Percentiles rank a stretch among this genome's conserved stretches.
phyloP scores from a whole-genome alignment of 1,284 basidiomycete genomes.

The Ceratobasidium sp. region DNA sequence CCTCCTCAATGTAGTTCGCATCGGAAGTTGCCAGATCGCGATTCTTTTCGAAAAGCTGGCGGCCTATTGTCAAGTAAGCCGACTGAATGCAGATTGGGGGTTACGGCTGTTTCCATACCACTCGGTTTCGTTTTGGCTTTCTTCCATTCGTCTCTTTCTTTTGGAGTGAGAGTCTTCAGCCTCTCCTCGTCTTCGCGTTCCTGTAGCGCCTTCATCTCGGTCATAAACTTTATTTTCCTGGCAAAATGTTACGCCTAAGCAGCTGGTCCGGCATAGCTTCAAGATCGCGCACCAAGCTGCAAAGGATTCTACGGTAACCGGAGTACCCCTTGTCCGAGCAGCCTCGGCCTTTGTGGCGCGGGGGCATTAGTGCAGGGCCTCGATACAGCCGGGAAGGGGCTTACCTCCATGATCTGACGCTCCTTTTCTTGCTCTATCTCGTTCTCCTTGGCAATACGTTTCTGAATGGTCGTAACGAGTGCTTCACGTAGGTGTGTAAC shows the following conservation, averaged over 20 bases:
- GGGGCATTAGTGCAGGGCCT: not conserved
- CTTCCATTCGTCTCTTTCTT: conserved; percentile 91
- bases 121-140: conserved; percentile 70
- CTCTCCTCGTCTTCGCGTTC: conserved; percentile 83
- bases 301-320: conserved; percentile 87
- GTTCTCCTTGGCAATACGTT: conserved; percentile 66
- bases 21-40: conserved; percentile 74
- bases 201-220: conserved; percentile 69
- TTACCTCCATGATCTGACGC: conserved; percentile 78
- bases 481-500: conserved; percentile 88
- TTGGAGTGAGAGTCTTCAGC: conserved; percentile 76
- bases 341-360: conserved; percentile 77
- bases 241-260: not conserved
- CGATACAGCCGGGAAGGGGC: conserved; percentile 1
- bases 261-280: not conserved
- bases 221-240: conserved; percentile 77
- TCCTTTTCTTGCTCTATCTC: conserved; percentile 77
- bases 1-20: conserved; percentile 80
- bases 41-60: conserved; percentile 88
- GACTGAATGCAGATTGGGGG: not conserved
- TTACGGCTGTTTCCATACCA: conserved; percentile 62
- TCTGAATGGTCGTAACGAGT: conserved; percentile 70
- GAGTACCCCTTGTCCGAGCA: conserved; percentile 87
- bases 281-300: conserved; percentile 63
- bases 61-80: conserved; percentile 63